These are phyloP conservation scores for Dryas drummondii DNA, from an alignment of 306 rosid genomes.

Conservation along the genomic window DNA sequence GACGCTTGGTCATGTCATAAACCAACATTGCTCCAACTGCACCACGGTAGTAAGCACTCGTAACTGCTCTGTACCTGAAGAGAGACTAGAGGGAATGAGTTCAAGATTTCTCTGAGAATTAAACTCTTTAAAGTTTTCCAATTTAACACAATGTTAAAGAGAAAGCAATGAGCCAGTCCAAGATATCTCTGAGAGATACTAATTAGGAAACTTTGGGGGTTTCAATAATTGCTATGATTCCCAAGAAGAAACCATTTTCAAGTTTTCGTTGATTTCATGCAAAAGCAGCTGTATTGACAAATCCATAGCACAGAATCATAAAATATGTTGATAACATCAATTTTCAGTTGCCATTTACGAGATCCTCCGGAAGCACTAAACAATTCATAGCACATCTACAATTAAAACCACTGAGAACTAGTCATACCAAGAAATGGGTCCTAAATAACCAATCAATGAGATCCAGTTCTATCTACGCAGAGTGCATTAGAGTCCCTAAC, in stretches of 20 bases:
- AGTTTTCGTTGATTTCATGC: not conserved
- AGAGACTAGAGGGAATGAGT: not conserved
- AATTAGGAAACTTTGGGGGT: not conserved
- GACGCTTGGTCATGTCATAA: constrained; percentile 85
- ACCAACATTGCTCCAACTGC: constrained; percentile 95
- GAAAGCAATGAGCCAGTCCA: not conserved
- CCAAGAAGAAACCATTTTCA: not conserved
- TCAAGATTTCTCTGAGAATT: not conserved
- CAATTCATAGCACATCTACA: not conserved
- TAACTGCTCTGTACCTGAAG: constrained; percentile 79
- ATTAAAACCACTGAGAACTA: not conserved
- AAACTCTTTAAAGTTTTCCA: not conserved
- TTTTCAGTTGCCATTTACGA: not conserved
- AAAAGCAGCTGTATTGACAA: not conserved
- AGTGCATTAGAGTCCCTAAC: not conserved
- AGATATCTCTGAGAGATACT: not conserved
- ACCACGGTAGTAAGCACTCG: constrained; percentile 91
- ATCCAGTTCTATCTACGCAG: not conserved
- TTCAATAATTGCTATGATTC: not conserved
- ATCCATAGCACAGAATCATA: not conserved
- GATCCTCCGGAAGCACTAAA: not conserved
- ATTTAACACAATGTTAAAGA: not conserved
- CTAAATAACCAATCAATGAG: not conserved
- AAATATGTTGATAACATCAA: not conserved
- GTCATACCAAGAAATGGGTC: not conserved